These are phyloP conservation scores for Aspergillus sclerotioniger DNA, from an alignment of 495 filamentous ascomycete genomes.

Conservation along the genomic window DNA sequence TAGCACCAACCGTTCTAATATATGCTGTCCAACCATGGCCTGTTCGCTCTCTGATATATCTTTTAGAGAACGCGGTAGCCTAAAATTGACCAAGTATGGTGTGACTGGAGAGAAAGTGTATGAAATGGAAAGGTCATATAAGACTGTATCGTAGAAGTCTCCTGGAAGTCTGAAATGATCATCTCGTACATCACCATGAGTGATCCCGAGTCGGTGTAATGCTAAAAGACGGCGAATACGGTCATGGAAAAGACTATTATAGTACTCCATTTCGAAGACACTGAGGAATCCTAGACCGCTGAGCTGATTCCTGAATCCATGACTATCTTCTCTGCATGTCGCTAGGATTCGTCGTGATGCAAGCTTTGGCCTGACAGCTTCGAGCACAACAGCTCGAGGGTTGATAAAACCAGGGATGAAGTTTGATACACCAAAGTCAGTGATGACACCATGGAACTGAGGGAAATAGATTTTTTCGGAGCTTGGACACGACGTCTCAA, in stretches of 20 bases:
- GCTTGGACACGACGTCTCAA: slow-evolving; percentile 1
- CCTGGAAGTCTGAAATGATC: slow-evolving; percentile 11
- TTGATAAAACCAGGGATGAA: background rate
- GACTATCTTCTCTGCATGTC: background rate
- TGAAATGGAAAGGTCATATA: slow-evolving; percentile 5
- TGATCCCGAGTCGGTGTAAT: slow-evolving; percentile 8
- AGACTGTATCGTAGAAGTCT: slow-evolving; percentile 6
- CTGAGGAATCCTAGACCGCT: background rate
- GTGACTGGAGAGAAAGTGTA: slow-evolving; percentile 5
- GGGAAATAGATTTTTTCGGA: background rate
- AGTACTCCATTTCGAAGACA: slow-evolving; percentile 6
- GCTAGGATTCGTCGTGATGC: slow-evolving; percentile 1
- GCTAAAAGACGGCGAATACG: slow-evolving; percentile 3
- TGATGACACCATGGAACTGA: background rate
- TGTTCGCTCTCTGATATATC: background rate
- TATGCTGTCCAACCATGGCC: background rate
- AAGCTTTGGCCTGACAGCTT: slow-evolving; percentile 1
- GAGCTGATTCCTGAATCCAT: background rate
- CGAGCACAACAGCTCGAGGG: background rate
- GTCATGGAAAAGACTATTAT: slow-evolving; percentile 1
- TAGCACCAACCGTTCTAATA: background rate
- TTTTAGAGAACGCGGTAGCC: background rate
- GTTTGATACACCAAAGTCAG: background rate
- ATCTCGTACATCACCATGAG: slow-evolving; percentile 13
- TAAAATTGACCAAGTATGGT: background rate